A percentile compares a stretch with the other conserved stretches of the same genome.
Evolutionary conservation across 352 stramenopile species (phyloP).

Genomic region (Phytophthora europaea): DNA sequence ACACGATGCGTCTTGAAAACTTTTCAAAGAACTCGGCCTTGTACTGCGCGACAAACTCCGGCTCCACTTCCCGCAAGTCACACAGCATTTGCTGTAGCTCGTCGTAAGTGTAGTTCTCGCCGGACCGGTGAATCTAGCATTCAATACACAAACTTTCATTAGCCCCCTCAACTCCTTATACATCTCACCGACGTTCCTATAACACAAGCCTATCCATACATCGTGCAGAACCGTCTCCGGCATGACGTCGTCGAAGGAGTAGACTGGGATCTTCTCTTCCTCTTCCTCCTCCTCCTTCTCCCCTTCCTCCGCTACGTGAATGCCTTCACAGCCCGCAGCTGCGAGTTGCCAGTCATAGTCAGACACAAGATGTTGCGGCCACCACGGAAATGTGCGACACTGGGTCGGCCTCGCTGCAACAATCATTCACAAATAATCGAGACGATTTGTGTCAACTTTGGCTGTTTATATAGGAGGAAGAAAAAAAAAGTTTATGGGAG

Average conservation of each 20-base stretch:
- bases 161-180: not conserved
- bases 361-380: conserved; percentile 80
- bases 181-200: not conserved
- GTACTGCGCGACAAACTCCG: conserved; percentile 62
- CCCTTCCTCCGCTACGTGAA: conserved; percentile 26
- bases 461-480: not conserved
- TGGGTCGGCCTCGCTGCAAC: conserved; percentile 73
- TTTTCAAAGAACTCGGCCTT: conserved; percentile 67
- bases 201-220: conserved; percentile 39
- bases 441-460: not conserved
- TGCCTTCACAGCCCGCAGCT: conserved; percentile 74
- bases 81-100: conserved; percentile 67
- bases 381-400: conserved; percentile 87
- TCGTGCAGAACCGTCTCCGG: conserved; percentile 74
- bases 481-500: not conserved
- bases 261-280: conserved; percentile 13
- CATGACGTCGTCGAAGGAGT: conserved; percentile 66
- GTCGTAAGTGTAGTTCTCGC: conserved; percentile 80
- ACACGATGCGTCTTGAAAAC: conserved; percentile 63
- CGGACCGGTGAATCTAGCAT: conserved; percentile 72
- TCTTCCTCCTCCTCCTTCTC: conserved; percentile 6
- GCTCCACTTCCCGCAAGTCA: conserved; percentile 71
- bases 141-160: not conserved
- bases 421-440: not conserved
- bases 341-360: conserved; percentile 84